Evolutionary conservation across 768 basidiomycete genomes (phyloP).

Genomic region (Pleurotus cornucopiae): DNA sequence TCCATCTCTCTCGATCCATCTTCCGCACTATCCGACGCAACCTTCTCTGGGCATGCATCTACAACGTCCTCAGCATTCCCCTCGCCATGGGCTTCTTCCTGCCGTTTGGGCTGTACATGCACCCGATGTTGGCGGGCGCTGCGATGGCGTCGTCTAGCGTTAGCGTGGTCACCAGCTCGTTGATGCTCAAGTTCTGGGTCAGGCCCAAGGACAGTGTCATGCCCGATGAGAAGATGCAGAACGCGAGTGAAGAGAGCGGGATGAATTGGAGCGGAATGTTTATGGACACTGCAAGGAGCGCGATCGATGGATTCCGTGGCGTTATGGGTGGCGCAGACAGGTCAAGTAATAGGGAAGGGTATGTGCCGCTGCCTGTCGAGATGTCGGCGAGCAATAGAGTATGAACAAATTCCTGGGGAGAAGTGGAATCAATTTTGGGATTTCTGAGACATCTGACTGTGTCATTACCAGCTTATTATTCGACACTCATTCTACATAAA

Average conservation of each 20-base stretch:
- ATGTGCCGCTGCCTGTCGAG: slow-evolving; percentile 71
- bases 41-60: slow-evolving; percentile 93
- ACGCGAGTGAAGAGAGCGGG: slow-evolving; percentile 36
- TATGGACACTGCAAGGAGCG: slow-evolving; percentile 40
- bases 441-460: not conserved
- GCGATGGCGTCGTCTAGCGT: slow-evolving; percentile 99
- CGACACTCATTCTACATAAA: not conserved
- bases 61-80: slow-evolving; percentile 91
- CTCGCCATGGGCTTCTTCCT: slow-evolving; percentile 97
- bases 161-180: slow-evolving; percentile 87
- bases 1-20: slow-evolving; percentile 85
- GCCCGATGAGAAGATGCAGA: slow-evolving; percentile 58
- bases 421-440: not conserved
- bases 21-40: slow-evolving; percentile 90
- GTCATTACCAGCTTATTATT: not conserved
- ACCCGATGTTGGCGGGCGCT: slow-evolving; percentile 97
- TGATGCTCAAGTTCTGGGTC: slow-evolving; percentile 83
- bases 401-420: not conserved
- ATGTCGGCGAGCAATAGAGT: slow-evolving; percentile 30
- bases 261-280: slow-evolving; percentile 40
- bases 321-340: slow-evolving; percentile 27
- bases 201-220: slow-evolving; percentile 68
- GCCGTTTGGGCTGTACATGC: slow-evolving; percentile 88
- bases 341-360: slow-evolving; percentile 43
- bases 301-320: slow-evolving; percentile 35